Evolutionary conservation across 2,329 filamentous ascomycete genomes (phyloP).

Genomic region (Colletotrichum sp.): DNA sequence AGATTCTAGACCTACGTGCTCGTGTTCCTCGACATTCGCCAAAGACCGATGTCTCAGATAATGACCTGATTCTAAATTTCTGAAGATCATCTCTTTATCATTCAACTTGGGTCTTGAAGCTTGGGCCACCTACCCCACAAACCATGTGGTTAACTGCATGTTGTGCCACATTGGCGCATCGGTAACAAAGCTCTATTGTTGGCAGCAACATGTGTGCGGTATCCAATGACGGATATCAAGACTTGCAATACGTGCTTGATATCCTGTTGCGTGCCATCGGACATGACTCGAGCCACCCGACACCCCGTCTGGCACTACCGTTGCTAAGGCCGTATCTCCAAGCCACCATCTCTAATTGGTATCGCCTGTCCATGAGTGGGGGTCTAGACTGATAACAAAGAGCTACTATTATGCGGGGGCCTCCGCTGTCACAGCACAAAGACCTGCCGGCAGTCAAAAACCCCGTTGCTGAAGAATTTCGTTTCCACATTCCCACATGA

Average conservation of each 20-base stretch:
- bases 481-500: not conserved
- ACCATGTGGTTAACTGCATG: not conserved
- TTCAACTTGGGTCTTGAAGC: not conserved
- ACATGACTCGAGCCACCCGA: not conserved
- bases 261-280: rapidly evolving
- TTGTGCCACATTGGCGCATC: not conserved
- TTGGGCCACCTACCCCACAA: not conserved
- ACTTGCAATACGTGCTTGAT: not conserved
- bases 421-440: not conserved
- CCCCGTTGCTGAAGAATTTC: not conserved
- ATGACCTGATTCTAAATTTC: not conserved
- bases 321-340: not conserved
- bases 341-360: not conserved
- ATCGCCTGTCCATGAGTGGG: not conserved
- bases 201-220: not conserved
- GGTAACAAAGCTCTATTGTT: not conserved
- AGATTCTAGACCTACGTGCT: too few relatives aligned
- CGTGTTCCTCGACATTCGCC: not conserved
- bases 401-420: not conserved
- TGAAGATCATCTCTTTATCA: not conserved
- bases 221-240: not conserved
- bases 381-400: not conserved
- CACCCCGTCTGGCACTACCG: not conserved
- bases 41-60: not conserved
- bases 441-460: not conserved